Evolutionary conservation across 257 asterid species (phyloP), one percentile per base, ranked within the genome.

Genomic region (Fraxinus americana): DNA sequence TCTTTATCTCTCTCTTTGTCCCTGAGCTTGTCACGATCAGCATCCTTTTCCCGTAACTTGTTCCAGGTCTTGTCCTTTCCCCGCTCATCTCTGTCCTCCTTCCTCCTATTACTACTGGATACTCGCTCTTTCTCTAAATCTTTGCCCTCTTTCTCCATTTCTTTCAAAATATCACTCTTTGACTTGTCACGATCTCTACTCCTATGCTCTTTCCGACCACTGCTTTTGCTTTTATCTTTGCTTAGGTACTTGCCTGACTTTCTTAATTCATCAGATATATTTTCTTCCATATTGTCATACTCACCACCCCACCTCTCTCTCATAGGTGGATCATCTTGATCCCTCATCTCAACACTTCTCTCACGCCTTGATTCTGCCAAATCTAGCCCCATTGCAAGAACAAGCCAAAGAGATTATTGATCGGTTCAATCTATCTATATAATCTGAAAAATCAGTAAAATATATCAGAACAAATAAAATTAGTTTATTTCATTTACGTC

Each of bases 1-100:
- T 90, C 87, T 83, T 83, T 88, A 72, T 92, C 97, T 80, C 83
- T 89, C 59, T 89, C 92, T 76, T 80, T 89, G 78, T 91, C 97
- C 83, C 80, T 86, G 67, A 80, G 86, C 84, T 88, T 89, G 82
- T 85, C 97, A 52, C 90, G 84, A 76, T 88, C 93, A 76, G 71
- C 35, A 73, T 88, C 97, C 83, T 85, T 89, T 76, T 87, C 97
- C 41, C 89, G 71, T 19, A 61, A 76, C 82, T 81, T 90, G 45
- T 86, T 93, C 23, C 89, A 85, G 57, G 70, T 82, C 83, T 76
- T 88, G 67, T 86, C 96, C 78, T 79, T 92, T 54, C 84, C 94
- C 75, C 75, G 80, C 65, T 87, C 93, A 75, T 90, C 91, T 71
- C 84, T 90, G 69, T 94, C 96, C 69, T 87, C 98, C 84, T 86